Conservation (phyloP, 2,329 filamentous ascomycete species). For the Calonectria fujianensis region DNA sequence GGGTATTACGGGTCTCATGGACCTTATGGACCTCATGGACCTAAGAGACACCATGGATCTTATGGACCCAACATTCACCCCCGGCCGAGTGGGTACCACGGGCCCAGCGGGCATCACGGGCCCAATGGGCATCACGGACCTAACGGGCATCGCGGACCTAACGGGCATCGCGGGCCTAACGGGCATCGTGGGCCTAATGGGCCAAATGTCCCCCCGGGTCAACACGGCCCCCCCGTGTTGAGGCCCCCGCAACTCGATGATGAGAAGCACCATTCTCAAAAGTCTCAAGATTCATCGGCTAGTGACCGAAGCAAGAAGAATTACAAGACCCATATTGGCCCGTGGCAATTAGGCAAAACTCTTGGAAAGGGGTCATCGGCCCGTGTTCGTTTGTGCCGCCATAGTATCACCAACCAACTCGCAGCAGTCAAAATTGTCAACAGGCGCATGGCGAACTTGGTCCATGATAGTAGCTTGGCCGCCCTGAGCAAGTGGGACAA, state of each 20-base stretch:
- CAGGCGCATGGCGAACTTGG: conserved; percentile 85
- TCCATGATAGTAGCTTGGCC: conserved; percentile 89
- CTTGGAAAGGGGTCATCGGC: conserved; percentile 93
- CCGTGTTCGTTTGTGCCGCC: conserved; percentile 88
- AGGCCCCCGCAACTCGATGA: conserved; percentile 58
- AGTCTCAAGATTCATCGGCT: conserved; percentile 64
- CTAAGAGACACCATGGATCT: conserved; percentile 8
- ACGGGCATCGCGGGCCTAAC: conserved; percentile 4
- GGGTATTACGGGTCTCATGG: conserved; percentile 13
- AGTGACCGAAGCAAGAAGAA: conserved; percentile 64
- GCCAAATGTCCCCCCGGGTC: conserved; percentile 40
- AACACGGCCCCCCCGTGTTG: conserved; percentile 42
- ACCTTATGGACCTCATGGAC: background rate
- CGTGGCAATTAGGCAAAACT: conserved; percentile 93
- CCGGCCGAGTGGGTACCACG: background rate
- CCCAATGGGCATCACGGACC: background rate
- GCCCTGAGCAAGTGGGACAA: conserved; percentile 85
- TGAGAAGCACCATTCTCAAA: conserved; percentile 62
- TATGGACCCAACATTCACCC: background rate
- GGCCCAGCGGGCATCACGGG: background rate
- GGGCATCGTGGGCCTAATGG: conserved; percentile 5
- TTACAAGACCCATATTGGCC: conserved; percentile 87
- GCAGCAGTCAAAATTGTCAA: conserved; percentile 98
- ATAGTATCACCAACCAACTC: conserved; percentile 84
- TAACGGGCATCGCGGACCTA: background rate